Evolutionary conservation across 176 grass and related monocot genomes (phyloP).

Genomic region (Carex cristatella): DNA sequence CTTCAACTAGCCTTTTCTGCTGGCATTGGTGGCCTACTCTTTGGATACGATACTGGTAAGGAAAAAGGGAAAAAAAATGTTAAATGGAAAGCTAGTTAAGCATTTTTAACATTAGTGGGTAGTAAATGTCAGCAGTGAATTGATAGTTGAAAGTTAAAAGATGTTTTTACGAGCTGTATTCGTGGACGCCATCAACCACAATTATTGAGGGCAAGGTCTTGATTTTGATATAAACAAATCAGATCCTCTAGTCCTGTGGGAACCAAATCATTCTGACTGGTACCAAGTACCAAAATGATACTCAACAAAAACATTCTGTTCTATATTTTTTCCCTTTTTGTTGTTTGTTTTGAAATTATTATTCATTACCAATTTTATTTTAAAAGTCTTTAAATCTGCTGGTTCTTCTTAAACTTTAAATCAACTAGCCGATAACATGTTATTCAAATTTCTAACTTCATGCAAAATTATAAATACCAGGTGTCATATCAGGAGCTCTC

Average conservation of each 20-base stretch:
- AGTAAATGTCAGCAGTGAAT: not conserved
- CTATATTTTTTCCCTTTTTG: not conserved
- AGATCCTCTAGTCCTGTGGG: not conserved
- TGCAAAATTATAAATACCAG: slow-evolving; percentile 28
- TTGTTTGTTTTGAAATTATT: not conserved
- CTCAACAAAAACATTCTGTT: not conserved
- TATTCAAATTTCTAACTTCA: not conserved
- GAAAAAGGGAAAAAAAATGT: not conserved
- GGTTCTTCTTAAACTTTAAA: not conserved
- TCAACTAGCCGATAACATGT: not conserved
- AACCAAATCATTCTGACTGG: not conserved
- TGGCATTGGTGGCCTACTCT: slow-evolving; percentile 88
- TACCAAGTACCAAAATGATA: not conserved
- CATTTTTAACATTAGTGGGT: not conserved
- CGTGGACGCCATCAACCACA: not conserved
- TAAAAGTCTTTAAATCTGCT: not conserved
- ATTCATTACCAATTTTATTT: not conserved
- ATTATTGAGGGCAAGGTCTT: not conserved
- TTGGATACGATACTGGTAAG: slow-evolving; percentile 96
- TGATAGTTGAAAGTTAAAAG: not conserved
- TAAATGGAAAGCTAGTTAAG: not conserved
- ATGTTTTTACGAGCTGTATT: not conserved
- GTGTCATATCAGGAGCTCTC: slow-evolving; percentile 97
- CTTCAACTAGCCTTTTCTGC: slow-evolving; percentile 86
- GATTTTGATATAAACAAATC: not conserved